Evolutionary conservation across 2,329 filamentous ascomycete genomes (phyloP).

Genomic region (Furcasterigmium furcatum): DNA sequence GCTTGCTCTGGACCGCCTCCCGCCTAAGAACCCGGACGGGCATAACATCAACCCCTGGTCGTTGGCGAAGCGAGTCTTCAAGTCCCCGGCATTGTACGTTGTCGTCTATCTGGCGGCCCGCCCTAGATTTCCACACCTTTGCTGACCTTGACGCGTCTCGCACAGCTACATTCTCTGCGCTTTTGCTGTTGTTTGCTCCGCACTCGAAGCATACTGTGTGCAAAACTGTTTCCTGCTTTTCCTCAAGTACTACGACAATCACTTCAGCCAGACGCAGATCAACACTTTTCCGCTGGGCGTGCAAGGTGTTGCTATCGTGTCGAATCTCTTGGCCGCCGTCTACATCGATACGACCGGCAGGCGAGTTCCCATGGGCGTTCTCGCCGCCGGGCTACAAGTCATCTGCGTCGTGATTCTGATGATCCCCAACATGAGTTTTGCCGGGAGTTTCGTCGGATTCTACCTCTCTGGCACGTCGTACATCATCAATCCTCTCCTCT

Average conservation of each 20-base stretch:
- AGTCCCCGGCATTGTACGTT: slow-evolving; percentile 14
- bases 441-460: slow-evolving; percentile 29
- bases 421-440: slow-evolving; percentile 23
- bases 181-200: slow-evolving; percentile 18
- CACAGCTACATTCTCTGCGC: slow-evolving; percentile 5
- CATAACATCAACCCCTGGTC: slow-evolving; percentile 16
- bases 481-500: slow-evolving; percentile 33
- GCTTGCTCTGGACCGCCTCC: slow-evolving; percentile 33
- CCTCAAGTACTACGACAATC: slow-evolving; percentile 16
- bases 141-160: slow-evolving; percentile 4
- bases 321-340: slow-evolving; percentile 29
- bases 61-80: slow-evolving; percentile 16
- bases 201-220: slow-evolving; percentile 24
- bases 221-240: slow-evolving; percentile 21
- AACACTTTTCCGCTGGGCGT: slow-evolving; percentile 33
- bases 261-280: slow-evolving; percentile 22
- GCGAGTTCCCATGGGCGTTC: slow-evolving; percentile 28
- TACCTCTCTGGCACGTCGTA: slow-evolving; percentile 33
- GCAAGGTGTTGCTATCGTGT: slow-evolving; percentile 31
- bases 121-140: too few species aligned
- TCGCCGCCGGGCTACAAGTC: slow-evolving; percentile 27
- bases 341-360: slow-evolving; percentile 27
- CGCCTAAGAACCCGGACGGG: slow-evolving; percentile 17
- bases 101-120: too few species aligned
- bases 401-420: slow-evolving; percentile 26